Evolutionary conservation across 1,284 basidiomycete species (phyloP).

Genomic region (Sporisorium iseilematis-ciliati): DNA sequence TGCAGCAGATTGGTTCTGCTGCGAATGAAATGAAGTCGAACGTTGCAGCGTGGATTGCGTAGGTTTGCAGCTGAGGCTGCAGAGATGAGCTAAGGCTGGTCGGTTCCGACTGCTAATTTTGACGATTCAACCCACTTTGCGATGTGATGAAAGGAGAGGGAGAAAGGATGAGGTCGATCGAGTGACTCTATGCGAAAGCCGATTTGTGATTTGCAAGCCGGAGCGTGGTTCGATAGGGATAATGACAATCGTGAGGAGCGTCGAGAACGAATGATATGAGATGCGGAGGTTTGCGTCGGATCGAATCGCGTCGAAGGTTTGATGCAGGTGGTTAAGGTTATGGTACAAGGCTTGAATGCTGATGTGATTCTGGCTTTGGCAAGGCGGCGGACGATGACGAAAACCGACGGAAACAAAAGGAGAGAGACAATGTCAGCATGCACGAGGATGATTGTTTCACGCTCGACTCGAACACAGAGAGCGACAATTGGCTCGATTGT

Average conservation of each 20-base stretch:
- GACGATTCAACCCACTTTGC: constrained; percentile 14
- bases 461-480: not conserved
- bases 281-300: not conserved
- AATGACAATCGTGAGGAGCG: not conserved
- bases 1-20: constrained; percentile 10
- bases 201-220: constrained; percentile 1
- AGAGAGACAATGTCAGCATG: constrained; percentile 1
- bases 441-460: not conserved
- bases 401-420: too few species aligned
- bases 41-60: constrained; percentile 17
- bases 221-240: constrained; percentile 3
- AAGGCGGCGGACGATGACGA: constrained; percentile 3
- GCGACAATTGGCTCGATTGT: not conserved
- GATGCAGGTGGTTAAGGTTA: constrained; percentile 1
- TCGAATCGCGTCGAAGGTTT: not conserved
- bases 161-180: not conserved
- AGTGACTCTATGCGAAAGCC: not conserved
- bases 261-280: not conserved
- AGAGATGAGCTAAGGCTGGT: constrained; percentile 20
- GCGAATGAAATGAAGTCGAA: constrained; percentile 16
- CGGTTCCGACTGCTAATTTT: constrained; percentile 7
- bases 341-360: constrained; percentile 21
- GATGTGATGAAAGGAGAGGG: not conserved
- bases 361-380: constrained; percentile 9
- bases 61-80: constrained; percentile 13